Evolutionary conservation across 2,329 filamentous ascomycete species (phyloP).

Genomic region (Diaporthe citrichinensis): DNA sequence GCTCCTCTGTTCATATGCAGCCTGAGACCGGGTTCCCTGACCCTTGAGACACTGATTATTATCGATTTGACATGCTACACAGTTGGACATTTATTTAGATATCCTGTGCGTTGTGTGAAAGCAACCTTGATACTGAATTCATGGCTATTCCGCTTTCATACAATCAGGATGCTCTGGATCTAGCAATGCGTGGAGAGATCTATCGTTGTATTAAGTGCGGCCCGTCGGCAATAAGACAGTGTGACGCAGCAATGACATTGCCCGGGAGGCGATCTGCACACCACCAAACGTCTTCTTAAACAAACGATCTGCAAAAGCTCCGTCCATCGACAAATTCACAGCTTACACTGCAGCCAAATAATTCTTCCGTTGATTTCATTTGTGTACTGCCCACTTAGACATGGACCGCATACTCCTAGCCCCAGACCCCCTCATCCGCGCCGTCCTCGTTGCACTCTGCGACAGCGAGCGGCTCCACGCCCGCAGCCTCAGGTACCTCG

Average conservation of each 20-base stretch:
- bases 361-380: neutral
- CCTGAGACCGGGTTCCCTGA: neutral
- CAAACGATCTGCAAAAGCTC: conserved; percentile 10
- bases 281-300: neutral
- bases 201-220: neutral
- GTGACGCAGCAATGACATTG: conserved; percentile 30
- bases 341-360: neutral
- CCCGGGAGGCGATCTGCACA: conserved; percentile 11
- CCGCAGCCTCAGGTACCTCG: conserved; percentile 37
- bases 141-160: neutral
- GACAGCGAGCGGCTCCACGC: conserved; percentile 31
- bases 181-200: neutral
- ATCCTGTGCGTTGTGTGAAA: neutral
- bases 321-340: neutral
- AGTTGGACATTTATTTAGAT: neutral
- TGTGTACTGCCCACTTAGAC: neutral
- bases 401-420: conserved; percentile 40
- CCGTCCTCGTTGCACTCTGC: conserved; percentile 40
- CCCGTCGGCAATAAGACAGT: neutral
- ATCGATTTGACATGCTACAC: neutral
- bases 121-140: neutral
- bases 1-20: neutral
- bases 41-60: neutral
- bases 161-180: neutral
- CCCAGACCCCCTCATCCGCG: conserved; percentile 32